Percentiles rank a stretch among this genome's conserved stretches.
phyloP scores from a whole-genome alignment of 345 rosid genomes.

The Bruguiera parviflora region DNA sequence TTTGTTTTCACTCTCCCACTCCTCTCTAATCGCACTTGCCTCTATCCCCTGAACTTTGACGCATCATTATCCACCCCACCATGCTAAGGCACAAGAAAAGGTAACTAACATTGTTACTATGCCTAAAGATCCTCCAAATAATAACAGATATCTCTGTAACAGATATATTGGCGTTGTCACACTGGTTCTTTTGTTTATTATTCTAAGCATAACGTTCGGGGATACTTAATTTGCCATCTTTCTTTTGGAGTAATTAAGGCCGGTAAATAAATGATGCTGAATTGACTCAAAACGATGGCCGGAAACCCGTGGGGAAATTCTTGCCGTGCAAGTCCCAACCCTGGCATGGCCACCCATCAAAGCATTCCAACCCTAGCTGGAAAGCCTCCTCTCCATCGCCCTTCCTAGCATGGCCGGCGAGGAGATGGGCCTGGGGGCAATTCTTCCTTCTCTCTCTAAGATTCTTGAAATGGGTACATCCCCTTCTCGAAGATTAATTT shows the following conservation, averaged over 20 bases:
- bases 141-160: slow-evolving; percentile 3
- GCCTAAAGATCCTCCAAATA: slow-evolving; percentile 56
- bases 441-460: slow-evolving; percentile 33
- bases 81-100: slow-evolving; percentile 35
- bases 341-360: slow-evolving; percentile 53
- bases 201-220: too few species aligned
- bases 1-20: not conserved
- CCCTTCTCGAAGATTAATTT: not conserved
- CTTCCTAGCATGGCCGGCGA: too few species aligned
- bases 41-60: not conserved
- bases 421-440: slow-evolving; percentile 41
- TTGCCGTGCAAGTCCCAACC: slow-evolving; percentile 42
- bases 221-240: too few species aligned
- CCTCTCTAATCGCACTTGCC: not conserved
- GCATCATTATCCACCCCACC: not conserved
- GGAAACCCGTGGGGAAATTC: slow-evolving; percentile 22
- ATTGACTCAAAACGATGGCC: too few species aligned
- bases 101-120: too few species aligned
- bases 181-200: too few species aligned
- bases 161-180: too few species aligned
- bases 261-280: too few species aligned
- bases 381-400: slow-evolving; percentile 24
- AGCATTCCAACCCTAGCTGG: slow-evolving; percentile 55
- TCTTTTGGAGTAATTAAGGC: too few species aligned
- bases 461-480: too few species aligned